These are phyloP conservation scores for Aphanomyces invadans DNA, from an alignment of 352 stramenopile species.

Conservation along the genomic window DNA sequence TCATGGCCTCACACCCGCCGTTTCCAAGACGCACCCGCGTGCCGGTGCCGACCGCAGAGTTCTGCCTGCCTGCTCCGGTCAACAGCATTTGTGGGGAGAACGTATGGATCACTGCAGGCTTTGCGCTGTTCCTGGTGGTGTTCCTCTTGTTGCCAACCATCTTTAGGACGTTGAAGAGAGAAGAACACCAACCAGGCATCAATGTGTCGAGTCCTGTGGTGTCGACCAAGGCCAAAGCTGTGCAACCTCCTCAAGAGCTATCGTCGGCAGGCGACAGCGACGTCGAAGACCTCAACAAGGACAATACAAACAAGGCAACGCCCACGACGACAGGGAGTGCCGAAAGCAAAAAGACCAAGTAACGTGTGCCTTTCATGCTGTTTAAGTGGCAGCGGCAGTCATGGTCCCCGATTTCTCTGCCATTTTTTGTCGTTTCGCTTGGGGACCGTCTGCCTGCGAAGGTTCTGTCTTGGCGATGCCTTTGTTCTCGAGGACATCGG, in stretches of 20 bases:
- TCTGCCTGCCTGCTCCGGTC: slow-evolving; percentile 16
- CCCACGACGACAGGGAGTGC: neutral
- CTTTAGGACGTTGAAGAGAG: neutral
- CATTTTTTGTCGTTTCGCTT: slow-evolving; percentile 38
- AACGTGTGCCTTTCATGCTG: neutral
- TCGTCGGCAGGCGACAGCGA: neutral
- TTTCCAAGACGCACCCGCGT: neutral
- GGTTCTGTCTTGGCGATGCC: neutral
- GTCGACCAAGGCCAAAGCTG: slow-evolving; percentile 15
- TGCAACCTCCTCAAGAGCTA: slow-evolving; percentile 14
- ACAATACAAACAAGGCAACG: slow-evolving; percentile 22
- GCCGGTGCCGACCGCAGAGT: neutral
- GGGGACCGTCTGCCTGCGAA: slow-evolving; percentile 27
- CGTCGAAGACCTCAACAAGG: neutral
- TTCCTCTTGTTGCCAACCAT: slow-evolving; percentile 19
- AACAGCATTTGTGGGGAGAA: slow-evolving; percentile 19
- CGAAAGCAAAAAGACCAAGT: slow-evolving; percentile 28
- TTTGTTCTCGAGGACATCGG: slow-evolving; percentile 35
- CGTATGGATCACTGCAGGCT: slow-evolving; percentile 17
- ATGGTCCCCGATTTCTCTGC: slow-evolving; percentile 27
- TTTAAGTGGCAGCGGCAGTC: neutral
- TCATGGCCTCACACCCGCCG: neutral
- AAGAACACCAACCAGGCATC: neutral
- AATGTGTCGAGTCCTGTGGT: slow-evolving; percentile 6
- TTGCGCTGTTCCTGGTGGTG: slow-evolving; percentile 17